Base-by-base conservation (phyloP, 1,284 basidiomycete genomes). In the Porodaedalea pini region DNA sequence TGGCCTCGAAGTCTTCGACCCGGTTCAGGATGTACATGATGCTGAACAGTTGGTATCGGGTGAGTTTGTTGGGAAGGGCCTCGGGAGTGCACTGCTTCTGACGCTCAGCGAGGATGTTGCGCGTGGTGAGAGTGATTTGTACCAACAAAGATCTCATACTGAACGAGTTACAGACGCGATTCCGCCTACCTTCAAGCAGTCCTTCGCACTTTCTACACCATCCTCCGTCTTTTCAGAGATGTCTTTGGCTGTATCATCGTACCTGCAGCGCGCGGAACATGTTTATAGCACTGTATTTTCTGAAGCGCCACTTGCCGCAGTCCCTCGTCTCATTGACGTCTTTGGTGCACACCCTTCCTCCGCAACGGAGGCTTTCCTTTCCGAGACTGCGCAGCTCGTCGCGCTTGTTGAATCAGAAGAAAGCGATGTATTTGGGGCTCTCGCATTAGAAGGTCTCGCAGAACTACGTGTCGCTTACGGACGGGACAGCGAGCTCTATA, bases 1-100 rank as follows among this genome's bases (percentile, higher is more conserved):
- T 15, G 82, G 83, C 21, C 76, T 91, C 2, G 88, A 90, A 61
- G 71, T 71, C 27, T 85, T 84, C 62, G 85, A 88, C 65, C 71
- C 75, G 36, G 65, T 82, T 25, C 68, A 66, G 54, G 77, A 77
- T 60, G 58, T 61, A 39, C 21, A 40, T 58, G 63, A 21, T 68
- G 70, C 57, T 58, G 68, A 53, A 21, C 63, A 58, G 31, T 48
- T 70, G n/a, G 54, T 63, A 40, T 64, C 53, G 10, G 74, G 79
- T 58, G 74, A 78, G 53, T 83, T 88, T 64, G 79, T 90, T 21
- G 88, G 81, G 29, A 67, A 78, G 54, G 85, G 83, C 0, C 52
- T 68, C 39, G 73, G 67, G 25, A 80, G 76, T 68, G 78, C 74
- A 0, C 56, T 89, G 31, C 62, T 90, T 3, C 56, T 90, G 21